Evolutionary conservation across 2,329 filamentous ascomycete species (phyloP), one percentile per base, ranked within the genome.

Genomic region (Neopestalotiopsis rosae): DNA sequence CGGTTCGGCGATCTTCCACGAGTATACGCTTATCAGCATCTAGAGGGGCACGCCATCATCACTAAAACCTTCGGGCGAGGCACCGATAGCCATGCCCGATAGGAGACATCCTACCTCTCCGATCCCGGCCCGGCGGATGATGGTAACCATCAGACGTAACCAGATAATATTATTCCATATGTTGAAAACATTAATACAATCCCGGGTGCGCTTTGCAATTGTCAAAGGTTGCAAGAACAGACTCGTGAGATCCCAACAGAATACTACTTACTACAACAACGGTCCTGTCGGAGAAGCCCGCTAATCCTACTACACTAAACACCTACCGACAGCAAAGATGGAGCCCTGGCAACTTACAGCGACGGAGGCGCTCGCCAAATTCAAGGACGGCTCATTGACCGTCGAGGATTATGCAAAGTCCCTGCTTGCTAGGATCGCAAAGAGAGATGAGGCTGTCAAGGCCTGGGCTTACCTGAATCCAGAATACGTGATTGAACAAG

Each of bases 351-450:
- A 73, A 58, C 72, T 85, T 12, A 86, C 83, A 0, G 86, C 85
- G 6, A 80, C 79, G 1, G 73, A 87, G 71, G 82, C 77, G 0
- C 70, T 82, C 1, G 72, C 77, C 1, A 77, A 79, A 14, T 78
- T 87, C 66, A 78, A 75, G 34, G 74, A 75, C 3, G 81, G 81
- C 5, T 74, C 80, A 0, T 71, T 88, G 1, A 86, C 84, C 0
- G 83, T 88, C 1, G 82, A 84, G 72, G 75, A 80, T 30, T 86
- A 86, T 72, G 83, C 82, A 6, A 78, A 75, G 40, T 84, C 84
- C 1, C 76, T 86, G 2, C 79, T 87, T 30, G 61, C 75, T 2
- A 81, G 81, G 3, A 84, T 86, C 68, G 71, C 79, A 32, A 71
- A 78, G 30, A 79, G 84, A 7, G 83, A 86, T 70, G 69, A 73